phyloP scores from a whole-genome alignment of 2,329 filamentous ascomycete genomes.

The Ophiosphaerella narmari region DNA sequence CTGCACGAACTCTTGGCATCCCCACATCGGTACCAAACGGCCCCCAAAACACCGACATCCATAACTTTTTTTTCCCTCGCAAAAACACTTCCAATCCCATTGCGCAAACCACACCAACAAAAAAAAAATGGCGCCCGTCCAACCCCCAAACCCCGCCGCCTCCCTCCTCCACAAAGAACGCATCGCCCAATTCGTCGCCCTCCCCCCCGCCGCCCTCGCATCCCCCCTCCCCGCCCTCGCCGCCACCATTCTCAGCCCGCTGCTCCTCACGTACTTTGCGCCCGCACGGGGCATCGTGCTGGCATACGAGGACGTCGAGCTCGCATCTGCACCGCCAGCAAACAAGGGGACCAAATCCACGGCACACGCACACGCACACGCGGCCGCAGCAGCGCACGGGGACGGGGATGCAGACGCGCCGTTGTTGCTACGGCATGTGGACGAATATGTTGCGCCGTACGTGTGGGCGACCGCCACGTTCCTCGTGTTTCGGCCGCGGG shows the following conservation, averaged over 20 bases:
- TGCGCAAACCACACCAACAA: not conserved
- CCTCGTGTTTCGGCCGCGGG: slow-evolving; percentile 76
- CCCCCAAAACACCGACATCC: slow-evolving; percentile 26
- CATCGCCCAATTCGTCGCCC: slow-evolving; percentile 77
- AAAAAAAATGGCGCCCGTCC: slow-evolving; percentile 32
- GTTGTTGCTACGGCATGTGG: slow-evolving; percentile 29
- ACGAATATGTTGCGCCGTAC: slow-evolving; percentile 83
- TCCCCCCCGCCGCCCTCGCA: slow-evolving; percentile 73
- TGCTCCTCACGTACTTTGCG: slow-evolving; percentile 77
- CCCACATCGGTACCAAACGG: slow-evolving; percentile 14
- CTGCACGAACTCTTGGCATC: slow-evolving; percentile 7
- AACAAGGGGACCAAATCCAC: not conserved
- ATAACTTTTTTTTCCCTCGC: slow-evolving; percentile 35
- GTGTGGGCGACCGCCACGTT: slow-evolving; percentile 89
- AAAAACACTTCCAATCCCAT: slow-evolving; percentile 8
- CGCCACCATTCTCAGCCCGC: slow-evolving; percentile 74
- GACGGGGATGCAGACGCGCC: not conserved
- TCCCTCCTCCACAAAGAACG: slow-evolving; percentile 74
- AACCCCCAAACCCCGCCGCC: slow-evolving; percentile 4
- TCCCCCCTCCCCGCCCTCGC: slow-evolving; percentile 70
- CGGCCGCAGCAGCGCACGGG: no score
- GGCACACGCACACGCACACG: no score
- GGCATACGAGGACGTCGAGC: slow-evolving; percentile 69
- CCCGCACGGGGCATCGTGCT: slow-evolving; percentile 75
- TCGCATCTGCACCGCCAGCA: slow-evolving; percentile 64